Conservation (phyloP, 208 protist genomes). For the Trypanosoma melophagium region DNA sequence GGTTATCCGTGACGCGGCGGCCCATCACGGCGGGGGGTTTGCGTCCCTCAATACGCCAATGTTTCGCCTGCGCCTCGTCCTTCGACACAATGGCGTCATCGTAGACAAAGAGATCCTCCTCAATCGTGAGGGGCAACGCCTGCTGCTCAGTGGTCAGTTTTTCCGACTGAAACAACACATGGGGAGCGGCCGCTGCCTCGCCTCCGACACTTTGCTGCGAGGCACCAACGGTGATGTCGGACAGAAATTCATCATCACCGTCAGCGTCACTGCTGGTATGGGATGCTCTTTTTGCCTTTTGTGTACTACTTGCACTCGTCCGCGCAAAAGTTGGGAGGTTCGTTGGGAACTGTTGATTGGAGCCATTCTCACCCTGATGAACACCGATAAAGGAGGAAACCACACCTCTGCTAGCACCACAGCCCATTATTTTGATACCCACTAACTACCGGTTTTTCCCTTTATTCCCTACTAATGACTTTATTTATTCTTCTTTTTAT, state of each 20-base stretch:
- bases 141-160: slow-evolving; percentile 80
- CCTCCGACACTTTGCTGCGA: too few relatives aligned
- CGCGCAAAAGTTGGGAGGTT: too few relatives aligned
- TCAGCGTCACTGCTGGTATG: background rate
- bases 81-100: slow-evolving; percentile 84
- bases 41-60: slow-evolving; percentile 68
- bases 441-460: background rate
- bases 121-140: slow-evolving; percentile 48
- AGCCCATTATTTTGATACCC: background rate
- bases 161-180: slow-evolving; percentile 44
- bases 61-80: slow-evolving; percentile 63
- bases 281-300: background rate
- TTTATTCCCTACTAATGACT: background rate
- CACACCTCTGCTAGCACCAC: too few relatives aligned
- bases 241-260: slow-evolving; percentile 28
- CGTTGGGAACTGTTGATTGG: too few relatives aligned
- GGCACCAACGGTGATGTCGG: slow-evolving; percentile 34
- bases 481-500: background rate
- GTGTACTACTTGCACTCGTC: background rate
- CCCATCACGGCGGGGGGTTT: slow-evolving; percentile 33
- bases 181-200: background rate
- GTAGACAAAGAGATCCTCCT: slow-evolving; percentile 82
- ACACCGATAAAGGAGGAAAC: background rate
- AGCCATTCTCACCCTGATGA: background rate
- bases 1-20: background rate